Evolutionary conservation across 345 rosid genomes (phyloP), one percentile per base, ranked within the genome.

Genomic region (Bruguiera gymnorhiza): DNA sequence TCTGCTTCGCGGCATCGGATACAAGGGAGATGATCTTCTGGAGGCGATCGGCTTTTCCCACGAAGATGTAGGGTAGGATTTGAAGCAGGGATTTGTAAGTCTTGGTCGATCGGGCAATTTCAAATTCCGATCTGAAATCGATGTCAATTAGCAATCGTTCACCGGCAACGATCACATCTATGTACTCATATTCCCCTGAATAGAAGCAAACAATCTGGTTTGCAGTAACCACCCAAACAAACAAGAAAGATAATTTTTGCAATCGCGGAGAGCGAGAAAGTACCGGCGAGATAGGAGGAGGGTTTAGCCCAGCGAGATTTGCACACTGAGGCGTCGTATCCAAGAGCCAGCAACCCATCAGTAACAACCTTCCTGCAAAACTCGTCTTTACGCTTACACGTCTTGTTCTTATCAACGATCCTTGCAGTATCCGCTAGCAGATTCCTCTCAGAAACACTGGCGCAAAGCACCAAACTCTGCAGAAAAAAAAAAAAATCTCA

Each of bases 91-190:
- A 82, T 68, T 81, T 95, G 83, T 88, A 95, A 0, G 87, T 73
- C 36, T 85, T 81, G 0, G 97, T 95, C 30, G 97, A 84, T 66
- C 98, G 79, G 20, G 92, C 98, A 23, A 91, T 88, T 63, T 94
- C 99, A 79, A 95, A 95, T 83, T 95, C 98, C 21, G 99, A 95
- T 79, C 97, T 78, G 74, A 95, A 95, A 78, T 95, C 99, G 13
- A 90, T 67, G 73, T 95, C 99, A 53, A 95, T 70, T 77, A 95
- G 6, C 66, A 95, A 60, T 53, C 98, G 71, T 81, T 90, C 97
- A 16, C 80, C 87, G 43, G 82, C 82, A 32, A 76, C 75, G 3
- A 87, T 77, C 87, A 86, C 99, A 54, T 95, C 99, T 68, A 95
- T 88, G 74, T 90, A 95, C 71, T 95, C 93, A 7, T 92, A 88